These are phyloP conservation scores for Penicillium sumatraense DNA, from an alignment of 2,329 filamentous ascomycete genomes.

Conservation along the genomic window DNA sequence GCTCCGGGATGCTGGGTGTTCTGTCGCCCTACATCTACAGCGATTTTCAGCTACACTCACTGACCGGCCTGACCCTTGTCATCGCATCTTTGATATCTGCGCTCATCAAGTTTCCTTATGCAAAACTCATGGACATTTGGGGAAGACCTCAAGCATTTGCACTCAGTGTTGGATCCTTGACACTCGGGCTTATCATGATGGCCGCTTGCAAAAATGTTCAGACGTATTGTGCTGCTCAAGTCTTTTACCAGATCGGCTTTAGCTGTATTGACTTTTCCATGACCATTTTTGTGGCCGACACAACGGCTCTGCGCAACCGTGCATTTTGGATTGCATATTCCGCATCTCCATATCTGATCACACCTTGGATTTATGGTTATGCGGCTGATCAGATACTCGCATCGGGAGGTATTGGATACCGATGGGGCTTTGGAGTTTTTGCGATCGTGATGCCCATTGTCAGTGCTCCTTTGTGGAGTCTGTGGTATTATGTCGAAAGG, in stretches of 20 bases:
- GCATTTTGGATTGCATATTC: slow-evolving; percentile 64
- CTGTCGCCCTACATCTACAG: slow-evolving; percentile 20
- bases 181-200: slow-evolving; percentile 61
- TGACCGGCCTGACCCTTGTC: slow-evolving; percentile 14
- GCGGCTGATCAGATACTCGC: slow-evolving; percentile 56
- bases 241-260: slow-evolving; percentile 64
- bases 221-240: slow-evolving; percentile 65
- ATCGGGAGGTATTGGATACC: slow-evolving; percentile 39
- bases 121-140: slow-evolving; percentile 25
- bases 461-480: slow-evolving; percentile 57
- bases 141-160: slow-evolving; percentile 17
- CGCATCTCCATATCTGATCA: slow-evolving; percentile 64
- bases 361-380: slow-evolving; percentile 59
- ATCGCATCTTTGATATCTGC: slow-evolving; percentile 14
- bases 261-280: slow-evolving; percentile 60
- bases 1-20: slow-evolving; percentile 14
- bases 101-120: slow-evolving; percentile 18
- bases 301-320: slow-evolving; percentile 62
- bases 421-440: slow-evolving; percentile 57
- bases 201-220: slow-evolving; percentile 64
- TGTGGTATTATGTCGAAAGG: slow-evolving; percentile 60
- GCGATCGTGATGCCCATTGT: slow-evolving; percentile 63
- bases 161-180: slow-evolving; percentile 15
- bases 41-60: slow-evolving; percentile 16
- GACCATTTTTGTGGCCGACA: slow-evolving; percentile 66